Evolutionary conservation across 768 basidiomycete genomes (phyloP), one percentile per base, ranked within the genome.

Genomic region (Trametes cubensis): DNA sequence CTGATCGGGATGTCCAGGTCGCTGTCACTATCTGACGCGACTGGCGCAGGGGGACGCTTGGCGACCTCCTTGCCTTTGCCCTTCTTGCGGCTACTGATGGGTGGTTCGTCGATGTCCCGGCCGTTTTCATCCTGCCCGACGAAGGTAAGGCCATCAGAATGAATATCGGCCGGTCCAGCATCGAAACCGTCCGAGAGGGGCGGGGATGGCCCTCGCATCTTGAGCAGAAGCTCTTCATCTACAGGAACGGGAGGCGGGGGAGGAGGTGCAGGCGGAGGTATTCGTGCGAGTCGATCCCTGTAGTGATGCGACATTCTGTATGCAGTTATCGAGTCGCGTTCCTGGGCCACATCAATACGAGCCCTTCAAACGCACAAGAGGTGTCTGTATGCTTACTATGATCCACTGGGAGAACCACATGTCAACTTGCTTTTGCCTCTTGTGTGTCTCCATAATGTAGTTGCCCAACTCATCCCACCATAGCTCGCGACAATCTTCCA

Each of bases 401-500:
- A 85, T 76, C 70, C 82, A 87, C 26, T 81, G 80, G 70, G 89
- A 85, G 66, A 92, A 93, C 79, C 84, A 89, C 50, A 85, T 81
- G 61, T 86, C 87, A 6, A 93, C 83, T 65, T 89, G 87, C 53
- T 82, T 84, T 73, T 86, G 84, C 52, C 90, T 84, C 70, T 85
- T 86, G 69, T 87, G 85, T 6, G 89, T 90, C 68, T 90, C 86
- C 30, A 86, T 70, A 55, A 85, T 79, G 68, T 93, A 94, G 59
- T 84, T 84, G 55, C 80, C 78, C 17, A 93, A 79, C 69, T 90
- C 90, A 25, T 77, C 80, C 46, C 78, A 75, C 92, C 92, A 94
- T 17, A 94, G 70, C 61, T 92, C 91, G 66, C 83, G 82, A 65
- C 86, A 91, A 61, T 92, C 92, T 28, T 92, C 90, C 63, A 94